Evolutionary conservation across 2,329 filamentous ascomycete species (phyloP), one percentile per base, ranked within the genome.

Genomic region (Aspergillus puulaauensis): DNA sequence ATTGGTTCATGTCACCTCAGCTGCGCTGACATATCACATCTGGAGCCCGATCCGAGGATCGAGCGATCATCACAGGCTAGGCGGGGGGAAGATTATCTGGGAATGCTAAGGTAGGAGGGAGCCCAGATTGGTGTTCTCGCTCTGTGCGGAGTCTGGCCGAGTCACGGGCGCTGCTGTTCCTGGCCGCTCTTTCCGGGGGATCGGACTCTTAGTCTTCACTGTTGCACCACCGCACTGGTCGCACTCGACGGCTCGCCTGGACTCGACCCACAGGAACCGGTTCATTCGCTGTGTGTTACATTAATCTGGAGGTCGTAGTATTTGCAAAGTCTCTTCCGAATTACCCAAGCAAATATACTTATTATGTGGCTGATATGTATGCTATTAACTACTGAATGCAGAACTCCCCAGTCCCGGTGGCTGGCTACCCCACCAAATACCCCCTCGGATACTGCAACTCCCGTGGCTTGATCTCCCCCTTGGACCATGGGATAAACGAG

Each of bases 401-500:
- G 35, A 17, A 8, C 54, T 31, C 57, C 8, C 27, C 27, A 24
- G 23, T 24, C 27, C 27, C 27, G 4, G 9, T 31, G 27, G 27
- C 27, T 9, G 27, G 27, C 35, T 37, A 37, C 43, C 33, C 27
- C 47, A 67, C 59, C 33, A 66, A 53, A 50, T 60, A 61, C 9
- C 65, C 65, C 15, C 50, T 44, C 21, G 65, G 66, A 57, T 67
- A 66, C 19, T 62, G 57, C 40, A 68, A 55, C 35, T 65, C 63
- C 40, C 54, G 48, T 17, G 51, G 21, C 11, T 58, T 60, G 9
- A 66, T 51, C 50, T 60, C 57, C 14, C 52, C 56, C 35, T 53
- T 60, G 12, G 65, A 66, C 66, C 66, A 68, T 2, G 64, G 60
- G 3, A 58, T 39, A 50, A 58, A 47, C 2, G 54, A 50, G 11